phyloP scores from a whole-genome alignment of 805 yeast species.

The Kregervanrija delftensis region DNA sequence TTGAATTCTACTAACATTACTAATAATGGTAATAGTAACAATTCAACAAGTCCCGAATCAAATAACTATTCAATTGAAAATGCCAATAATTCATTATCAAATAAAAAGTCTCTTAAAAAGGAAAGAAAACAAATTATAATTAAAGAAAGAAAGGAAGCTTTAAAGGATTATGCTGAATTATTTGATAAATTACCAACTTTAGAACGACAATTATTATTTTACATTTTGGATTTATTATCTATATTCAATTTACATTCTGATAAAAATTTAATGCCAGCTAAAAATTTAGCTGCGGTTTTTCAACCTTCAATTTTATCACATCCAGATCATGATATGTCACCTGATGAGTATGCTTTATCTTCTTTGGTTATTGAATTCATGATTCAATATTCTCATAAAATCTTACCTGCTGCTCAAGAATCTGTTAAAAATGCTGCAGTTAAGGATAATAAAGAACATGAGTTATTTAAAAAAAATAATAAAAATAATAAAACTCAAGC shows the following conservation, averaged over 20 bases:
- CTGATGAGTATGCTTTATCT: constrained; percentile 83
- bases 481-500: not conserved
- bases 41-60: not conserved
- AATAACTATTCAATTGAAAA: not conserved
- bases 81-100: not conserved
- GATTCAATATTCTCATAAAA: constrained; percentile 75
- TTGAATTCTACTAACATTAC: not conserved
- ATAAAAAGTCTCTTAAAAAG: not conserved
- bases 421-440: constrained; percentile 12
- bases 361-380: constrained; percentile 83
- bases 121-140: constrained; percentile 3
- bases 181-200: constrained; percentile 68
- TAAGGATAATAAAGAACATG: constrained; percentile 3
- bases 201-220: constrained; percentile 75
- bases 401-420: constrained; percentile 49
- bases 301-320: constrained; percentile 95
- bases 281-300: constrained; percentile 90
- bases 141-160: constrained; percentile 39
- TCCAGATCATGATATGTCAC: constrained; percentile 87
- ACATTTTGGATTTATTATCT: constrained; percentile 78
- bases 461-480: not conserved
- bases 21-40: not conserved
- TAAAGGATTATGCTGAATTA: constrained; percentile 62
- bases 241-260: constrained; percentile 75
- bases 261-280: constrained; percentile 83